Percentiles rank a stretch among this genome's conserved stretches.
Conservation (phyloP, 495 filamentous ascomycete genomes). For the Tuber melanosporum region DNA sequence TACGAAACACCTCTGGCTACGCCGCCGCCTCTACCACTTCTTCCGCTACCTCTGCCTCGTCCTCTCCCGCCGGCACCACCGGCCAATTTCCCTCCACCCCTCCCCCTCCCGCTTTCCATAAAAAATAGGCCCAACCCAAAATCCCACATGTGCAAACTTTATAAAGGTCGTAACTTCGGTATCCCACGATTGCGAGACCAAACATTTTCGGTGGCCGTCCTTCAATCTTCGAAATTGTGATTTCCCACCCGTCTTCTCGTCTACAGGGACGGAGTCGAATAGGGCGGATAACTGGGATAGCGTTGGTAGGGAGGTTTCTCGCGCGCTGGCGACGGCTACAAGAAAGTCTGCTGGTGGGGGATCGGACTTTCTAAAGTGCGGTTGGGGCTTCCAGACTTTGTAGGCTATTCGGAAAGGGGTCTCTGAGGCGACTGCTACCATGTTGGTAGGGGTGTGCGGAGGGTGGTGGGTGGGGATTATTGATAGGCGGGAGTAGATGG, state of each 20-base stretch:
- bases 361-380: constrained; percentile 64
- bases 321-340: constrained; percentile 70
- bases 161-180: constrained; percentile 84
- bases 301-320: constrained; percentile 62
- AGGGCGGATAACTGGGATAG: constrained; percentile 62
- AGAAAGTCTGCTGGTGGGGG: constrained; percentile 74
- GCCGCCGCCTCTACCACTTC: constrained; percentile 25
- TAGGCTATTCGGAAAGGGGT: constrained; percentile 64
- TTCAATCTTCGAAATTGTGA: constrained; percentile 63
- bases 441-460: constrained; percentile 36
- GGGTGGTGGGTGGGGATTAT: constrained; percentile 72
- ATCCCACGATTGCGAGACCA: constrained; percentile 81
- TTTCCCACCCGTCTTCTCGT: constrained; percentile 15
- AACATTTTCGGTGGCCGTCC: constrained; percentile 77
- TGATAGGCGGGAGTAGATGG: constrained; percentile 68
- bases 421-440: constrained; percentile 7
- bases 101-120: constrained; percentile 44
- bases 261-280: constrained; percentile 46
- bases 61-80: constrained; percentile 46
- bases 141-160: constrained; percentile 68
- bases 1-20: background rate
- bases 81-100: constrained; percentile 45
- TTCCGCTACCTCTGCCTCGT: constrained; percentile 44
- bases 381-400: constrained; percentile 71
- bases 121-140: constrained; percentile 67